A percentile compares a stretch with the other conserved stretches of the same genome.
phyloP scores from a whole-genome alignment of 1,139 yeast genomes.

The Geotrichum australiense region DNA sequence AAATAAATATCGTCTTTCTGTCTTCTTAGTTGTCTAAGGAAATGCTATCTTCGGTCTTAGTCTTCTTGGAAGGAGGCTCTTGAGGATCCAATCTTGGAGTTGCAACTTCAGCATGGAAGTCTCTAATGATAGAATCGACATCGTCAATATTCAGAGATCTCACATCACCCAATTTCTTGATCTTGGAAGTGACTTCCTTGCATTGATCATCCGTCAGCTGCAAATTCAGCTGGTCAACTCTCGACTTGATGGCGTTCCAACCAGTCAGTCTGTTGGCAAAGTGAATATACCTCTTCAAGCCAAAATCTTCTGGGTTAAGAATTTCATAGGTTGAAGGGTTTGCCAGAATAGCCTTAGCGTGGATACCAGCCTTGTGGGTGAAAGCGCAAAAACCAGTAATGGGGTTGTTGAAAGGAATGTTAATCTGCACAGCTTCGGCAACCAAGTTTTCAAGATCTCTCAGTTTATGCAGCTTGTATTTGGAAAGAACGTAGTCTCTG shows the following conservation, averaged over 20 bases:
- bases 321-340: slow-evolving; percentile 98
- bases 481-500: slow-evolving; percentile 90
- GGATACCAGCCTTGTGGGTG: slow-evolving; percentile 99
- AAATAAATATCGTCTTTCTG: too few relatives aligned
- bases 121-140: slow-evolving; percentile 93
- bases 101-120: slow-evolving; percentile 67
- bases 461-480: slow-evolving; percentile 91
- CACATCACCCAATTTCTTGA: slow-evolving; percentile 90
- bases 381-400: slow-evolving; percentile 99
- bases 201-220: slow-evolving; percentile 84
- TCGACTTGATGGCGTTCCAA: slow-evolving; percentile 97
- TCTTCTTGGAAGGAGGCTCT: slow-evolving; percentile 11
- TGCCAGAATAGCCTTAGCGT: slow-evolving; percentile 97
- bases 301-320: slow-evolving; percentile 89
- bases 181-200: slow-evolving; percentile 90
- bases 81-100: slow-evolving; percentile 35
- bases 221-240: slow-evolving; percentile 95
- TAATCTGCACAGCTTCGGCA: slow-evolving; percentile 95
- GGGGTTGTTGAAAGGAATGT: slow-evolving; percentile 96
- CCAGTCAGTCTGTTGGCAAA: slow-evolving; percentile 97
- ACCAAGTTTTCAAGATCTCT: slow-evolving; percentile 94
- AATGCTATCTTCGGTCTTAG: slow-evolving; percentile 13
- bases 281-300: slow-evolving; percentile 90
- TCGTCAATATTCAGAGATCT: slow-evolving; percentile 93
- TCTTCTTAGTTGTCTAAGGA: too few relatives aligned